Conservation (phyloP, 2,329 filamentous ascomycete genomes). For the Phialophora chinensis region DNA sequence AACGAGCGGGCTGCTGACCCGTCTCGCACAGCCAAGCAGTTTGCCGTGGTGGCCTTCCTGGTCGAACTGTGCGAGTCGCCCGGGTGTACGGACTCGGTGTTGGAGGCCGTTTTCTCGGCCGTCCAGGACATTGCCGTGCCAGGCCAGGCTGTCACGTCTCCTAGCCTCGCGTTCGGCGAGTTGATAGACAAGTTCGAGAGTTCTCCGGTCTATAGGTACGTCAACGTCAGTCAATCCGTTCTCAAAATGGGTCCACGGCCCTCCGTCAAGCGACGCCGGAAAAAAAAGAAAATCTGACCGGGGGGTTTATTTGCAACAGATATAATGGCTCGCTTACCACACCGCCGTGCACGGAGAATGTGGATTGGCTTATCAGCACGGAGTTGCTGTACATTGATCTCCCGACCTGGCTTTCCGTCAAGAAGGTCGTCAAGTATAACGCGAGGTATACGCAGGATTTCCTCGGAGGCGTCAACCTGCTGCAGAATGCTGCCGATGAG, state of each 20-base stretch:
- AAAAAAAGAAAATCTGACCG: background rate
- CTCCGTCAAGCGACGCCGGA: background rate
- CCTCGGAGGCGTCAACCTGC: background rate
- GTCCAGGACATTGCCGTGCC: constrained; percentile 3
- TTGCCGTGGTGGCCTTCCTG: constrained; percentile 10
- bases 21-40: background rate
- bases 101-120: background rate
- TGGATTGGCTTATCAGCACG: constrained; percentile 5
- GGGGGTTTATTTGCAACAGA: background rate
- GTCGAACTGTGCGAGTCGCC: constrained; percentile 8
- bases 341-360: constrained; percentile 5
- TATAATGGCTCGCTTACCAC: constrained; percentile 9
- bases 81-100: background rate
- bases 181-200: constrained; percentile 4
- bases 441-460: constrained; percentile 12
- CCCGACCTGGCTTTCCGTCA: background rate
- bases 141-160: background rate
- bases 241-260: background rate
- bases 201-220: constrained; percentile 9
- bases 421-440: constrained; percentile 14
- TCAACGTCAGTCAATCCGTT: background rate
- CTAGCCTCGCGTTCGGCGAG: background rate
- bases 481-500: constrained; percentile 9
- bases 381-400: background rate
- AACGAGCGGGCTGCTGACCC: background rate